Base-by-base conservation (phyloP, 2,329 filamentous ascomycete species). In the Sphaerulina vaccinii region DNA sequence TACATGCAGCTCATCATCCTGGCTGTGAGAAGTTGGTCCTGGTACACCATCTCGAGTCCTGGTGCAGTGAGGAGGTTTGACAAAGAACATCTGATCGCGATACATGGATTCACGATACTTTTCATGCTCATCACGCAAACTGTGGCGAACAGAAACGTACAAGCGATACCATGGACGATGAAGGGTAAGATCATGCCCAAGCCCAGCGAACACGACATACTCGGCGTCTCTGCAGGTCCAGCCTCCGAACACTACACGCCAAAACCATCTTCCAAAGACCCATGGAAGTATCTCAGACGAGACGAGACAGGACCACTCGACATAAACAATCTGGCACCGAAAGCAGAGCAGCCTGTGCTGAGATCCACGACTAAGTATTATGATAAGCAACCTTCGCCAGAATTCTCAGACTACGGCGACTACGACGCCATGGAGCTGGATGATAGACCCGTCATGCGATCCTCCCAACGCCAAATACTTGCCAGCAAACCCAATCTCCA, bases 381-480 rank as follows among this genome's bases (percentile, higher is more conserved):
- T 54, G 37, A 45, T 19, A 52, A 63, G 53, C 47, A 58, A 56
- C 53, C 58, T 46, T 51, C 66, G 29, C 57, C 56, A 11, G 62
- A 64, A 23, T 56, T 61, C 44, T 62, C 62, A 8, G 59, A 63
- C 22, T 51, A 58, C 22, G 51, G 42, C 32, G 62, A 62, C 1
- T 62, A 67, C 1, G 80, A 86, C 33, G 79, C 79, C 49, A 90
- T 91, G 87, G 87, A 90, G 63, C 89, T 86, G 83, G 80, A 83
- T 2, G 84, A 85, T 0, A 49, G 45, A 29, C 54, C 52, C 22
- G 52, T 56, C 29, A 55, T 60, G 54, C 43, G 54, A 15, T 56
- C 56, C 19, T 59, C 57, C 5, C 60, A 56, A 18, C 43, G 44
- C n/a, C n/a, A n/a, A 8, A 18, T 44, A 7, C n/a, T 49, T 10